Conservation (phyloP, 2,329 filamentous ascomycete species). For the Cladosporium sphaerospermum region DNA sequence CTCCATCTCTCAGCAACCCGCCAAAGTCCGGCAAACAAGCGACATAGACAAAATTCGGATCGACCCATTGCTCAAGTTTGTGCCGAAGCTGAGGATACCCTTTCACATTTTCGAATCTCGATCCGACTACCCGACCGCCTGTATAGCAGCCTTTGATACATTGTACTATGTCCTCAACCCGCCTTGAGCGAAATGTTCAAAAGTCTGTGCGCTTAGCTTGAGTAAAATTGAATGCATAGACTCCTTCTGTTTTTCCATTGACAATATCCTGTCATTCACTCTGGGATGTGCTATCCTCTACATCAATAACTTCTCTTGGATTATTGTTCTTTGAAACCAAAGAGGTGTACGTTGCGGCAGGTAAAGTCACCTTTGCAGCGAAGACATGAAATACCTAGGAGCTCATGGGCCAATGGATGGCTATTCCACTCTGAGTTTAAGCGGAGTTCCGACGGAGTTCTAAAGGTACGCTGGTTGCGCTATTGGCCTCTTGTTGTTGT, state of each 20-base stretch:
- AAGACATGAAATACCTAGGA: too few relatives aligned
- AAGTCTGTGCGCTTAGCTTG: conserved; percentile 1
- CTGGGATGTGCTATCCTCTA: too few relatives aligned
- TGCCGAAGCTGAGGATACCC: not conserved
- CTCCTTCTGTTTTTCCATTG: not conserved
- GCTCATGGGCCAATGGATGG: too few relatives aligned
- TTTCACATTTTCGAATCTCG: not conserved
- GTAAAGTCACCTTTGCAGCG: too few relatives aligned
- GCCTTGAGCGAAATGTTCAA: conserved; percentile 6
- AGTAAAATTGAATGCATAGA: conserved; percentile 8
- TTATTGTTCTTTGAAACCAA: too few relatives aligned
- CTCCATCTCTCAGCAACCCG: not conserved
- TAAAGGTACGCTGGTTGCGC: too few relatives aligned
- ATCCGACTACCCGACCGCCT: conserved; percentile 19
- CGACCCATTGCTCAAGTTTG: not conserved
- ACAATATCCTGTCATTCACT: too few relatives aligned
- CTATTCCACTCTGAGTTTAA: too few relatives aligned
- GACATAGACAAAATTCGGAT: not conserved
- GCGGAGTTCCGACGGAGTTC: too few relatives aligned
- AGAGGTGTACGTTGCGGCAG: too few relatives aligned
- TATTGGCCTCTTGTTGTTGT: too few relatives aligned
- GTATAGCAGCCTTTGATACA: conserved; percentile 31
- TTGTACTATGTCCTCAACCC: conserved; percentile 24
- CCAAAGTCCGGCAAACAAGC: not conserved
- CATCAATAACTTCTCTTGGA: too few relatives aligned